Conservation (phyloP, 2,329 filamentous ascomycete genomes). For the Stagonosporopsis rhizophila region DNA sequence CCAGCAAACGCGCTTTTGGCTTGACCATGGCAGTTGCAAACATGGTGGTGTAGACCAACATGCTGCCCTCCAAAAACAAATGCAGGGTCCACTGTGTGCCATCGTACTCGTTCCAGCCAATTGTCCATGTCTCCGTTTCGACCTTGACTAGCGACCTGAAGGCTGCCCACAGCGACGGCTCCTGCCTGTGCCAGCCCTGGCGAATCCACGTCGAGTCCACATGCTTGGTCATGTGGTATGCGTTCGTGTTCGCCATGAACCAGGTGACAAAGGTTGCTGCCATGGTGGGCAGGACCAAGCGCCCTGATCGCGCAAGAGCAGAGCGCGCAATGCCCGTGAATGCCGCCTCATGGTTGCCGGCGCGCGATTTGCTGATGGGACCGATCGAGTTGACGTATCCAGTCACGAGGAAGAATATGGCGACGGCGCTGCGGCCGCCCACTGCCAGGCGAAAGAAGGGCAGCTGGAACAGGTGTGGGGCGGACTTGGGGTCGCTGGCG, state of each 20-base stretch:
- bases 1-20: conserved; percentile 45
- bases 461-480: conserved; percentile 62
- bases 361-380: conserved; percentile 62
- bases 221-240: conserved; percentile 62
- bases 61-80: conserved; percentile 52
- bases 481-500: conserved; percentile 51
- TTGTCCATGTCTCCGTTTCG: conserved; percentile 48
- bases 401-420: conserved; percentile 61
- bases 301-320: conserved; percentile 64
- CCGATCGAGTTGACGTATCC: conserved; percentile 70
- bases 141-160: conserved; percentile 42
- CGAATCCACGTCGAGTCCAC: conserved; percentile 67
- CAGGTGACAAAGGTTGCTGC: conserved; percentile 64
- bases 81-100: conserved; percentile 54
- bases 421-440: conserved; percentile 55
- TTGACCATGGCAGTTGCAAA: conserved; percentile 50
- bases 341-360: conserved; percentile 62
- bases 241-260: conserved; percentile 63
- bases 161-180: conserved; percentile 41
- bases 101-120: conserved; percentile 52
- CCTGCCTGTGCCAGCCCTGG: conserved; percentile 49
- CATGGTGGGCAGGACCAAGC: conserved; percentile 65
- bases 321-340: conserved; percentile 63
- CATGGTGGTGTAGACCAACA: conserved; percentile 53
- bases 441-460: conserved; percentile 66